Conservation (phyloP, 2,329 filamentous ascomycete genomes). For the Talaromyces sp. region DNA sequence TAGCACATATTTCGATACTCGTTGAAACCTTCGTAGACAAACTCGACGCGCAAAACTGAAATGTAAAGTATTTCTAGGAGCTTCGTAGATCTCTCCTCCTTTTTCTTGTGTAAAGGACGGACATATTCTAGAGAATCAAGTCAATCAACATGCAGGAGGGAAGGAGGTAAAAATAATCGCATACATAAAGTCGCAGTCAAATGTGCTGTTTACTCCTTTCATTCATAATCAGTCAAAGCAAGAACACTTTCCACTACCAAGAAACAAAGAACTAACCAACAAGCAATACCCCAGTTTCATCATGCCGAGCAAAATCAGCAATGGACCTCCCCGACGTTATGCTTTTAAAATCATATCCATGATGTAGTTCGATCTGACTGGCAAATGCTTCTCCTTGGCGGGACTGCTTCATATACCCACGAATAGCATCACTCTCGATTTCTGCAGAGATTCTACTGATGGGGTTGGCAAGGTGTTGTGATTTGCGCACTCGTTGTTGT, state of each 20-base stretch:
- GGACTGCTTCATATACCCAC: constrained; percentile 18
- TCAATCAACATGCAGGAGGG: background rate
- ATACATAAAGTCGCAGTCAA: background rate
- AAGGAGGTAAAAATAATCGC: background rate
- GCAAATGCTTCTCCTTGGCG: constrained; percentile 25
- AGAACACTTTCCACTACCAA: background rate
- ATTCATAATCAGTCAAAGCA: background rate
- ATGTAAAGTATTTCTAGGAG: constrained; percentile 11
- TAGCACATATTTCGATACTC: background rate
- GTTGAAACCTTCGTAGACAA: background rate
- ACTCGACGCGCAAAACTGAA: background rate
- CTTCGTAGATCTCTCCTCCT: constrained; percentile 26
- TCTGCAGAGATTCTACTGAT: constrained; percentile 25
- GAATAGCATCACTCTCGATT: constrained; percentile 17
- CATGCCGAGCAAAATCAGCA: constrained; percentile 27
- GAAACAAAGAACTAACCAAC: constrained; percentile 22
- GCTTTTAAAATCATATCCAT: constrained; percentile 26
- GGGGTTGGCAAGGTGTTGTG: constrained; percentile 23
- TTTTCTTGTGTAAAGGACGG: constrained; percentile 20
- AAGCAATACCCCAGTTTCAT: constrained; percentile 29
- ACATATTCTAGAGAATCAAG: constrained; percentile 19
- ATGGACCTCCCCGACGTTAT: constrained; percentile 23
- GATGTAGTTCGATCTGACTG: constrained; percentile 24
- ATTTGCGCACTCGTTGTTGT: constrained; percentile 28
- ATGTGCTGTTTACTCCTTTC: constrained; percentile 7